phyloP scores from a whole-genome alignment of 2,329 filamentous ascomycete genomes.

The Arachnopeziza araneosa region DNA sequence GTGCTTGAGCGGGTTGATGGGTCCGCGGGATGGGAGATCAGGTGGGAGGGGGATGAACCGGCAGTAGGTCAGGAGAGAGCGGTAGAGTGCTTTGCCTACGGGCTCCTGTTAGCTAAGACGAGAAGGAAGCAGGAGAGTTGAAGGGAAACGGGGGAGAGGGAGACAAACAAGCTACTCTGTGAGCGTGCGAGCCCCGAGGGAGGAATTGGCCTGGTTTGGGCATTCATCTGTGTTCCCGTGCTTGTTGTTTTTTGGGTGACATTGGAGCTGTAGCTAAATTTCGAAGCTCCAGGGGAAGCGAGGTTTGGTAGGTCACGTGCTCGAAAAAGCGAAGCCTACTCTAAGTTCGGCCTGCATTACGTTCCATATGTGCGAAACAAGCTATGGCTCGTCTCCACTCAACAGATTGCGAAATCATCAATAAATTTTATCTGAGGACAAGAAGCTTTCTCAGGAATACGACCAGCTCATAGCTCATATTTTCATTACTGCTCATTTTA shows the following conservation, averaged over 20 bases:
- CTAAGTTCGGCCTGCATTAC: too few species aligned
- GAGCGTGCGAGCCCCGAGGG: constrained; percentile 41
- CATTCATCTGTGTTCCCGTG: constrained; percentile 34
- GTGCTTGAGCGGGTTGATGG: constrained; percentile 43
- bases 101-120: neutral
- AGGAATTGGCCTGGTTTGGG: constrained; percentile 37
- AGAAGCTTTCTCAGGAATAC: too few species aligned
- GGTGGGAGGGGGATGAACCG: constrained; percentile 46
- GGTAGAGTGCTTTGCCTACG: constrained; percentile 64
- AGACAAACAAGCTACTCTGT: constrained; percentile 45
- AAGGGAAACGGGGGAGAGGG: neutral
- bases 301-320: too few species aligned
- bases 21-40: constrained; percentile 34
- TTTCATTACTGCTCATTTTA: too few species aligned
- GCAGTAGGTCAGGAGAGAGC: constrained; percentile 59
- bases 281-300: too few species aligned
- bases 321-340: too few species aligned
- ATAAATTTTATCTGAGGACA: too few species aligned
- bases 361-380: too few species aligned
- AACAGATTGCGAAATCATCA: too few species aligned
- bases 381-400: too few species aligned
- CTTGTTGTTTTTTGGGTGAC: neutral
- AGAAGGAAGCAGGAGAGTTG: neutral
- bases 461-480: too few species aligned
- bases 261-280: too few species aligned